phyloP scores from a whole-genome alignment of 2,329 filamentous ascomycete species.

The Chaetomium olivaceum region DNA sequence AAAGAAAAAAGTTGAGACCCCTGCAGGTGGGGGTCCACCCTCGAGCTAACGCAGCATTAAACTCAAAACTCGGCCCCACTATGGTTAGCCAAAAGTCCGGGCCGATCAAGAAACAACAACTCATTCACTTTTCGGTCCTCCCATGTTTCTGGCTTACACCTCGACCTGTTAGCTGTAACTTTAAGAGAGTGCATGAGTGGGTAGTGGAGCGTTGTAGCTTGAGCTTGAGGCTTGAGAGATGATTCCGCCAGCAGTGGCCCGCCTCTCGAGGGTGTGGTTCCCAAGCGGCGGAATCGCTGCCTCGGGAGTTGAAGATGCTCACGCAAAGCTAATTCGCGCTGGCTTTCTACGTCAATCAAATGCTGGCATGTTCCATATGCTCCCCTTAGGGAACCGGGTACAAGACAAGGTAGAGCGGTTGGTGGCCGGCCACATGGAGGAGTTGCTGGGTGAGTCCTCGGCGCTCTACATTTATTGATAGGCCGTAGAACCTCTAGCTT shows the following conservation, averaged over 20 bases:
- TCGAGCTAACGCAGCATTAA: background rate
- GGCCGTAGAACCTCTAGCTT: background rate
- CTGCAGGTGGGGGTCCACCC: background rate
- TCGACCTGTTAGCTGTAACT: background rate
- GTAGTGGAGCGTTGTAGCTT: background rate
- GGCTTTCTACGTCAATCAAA: conserved; percentile 80
- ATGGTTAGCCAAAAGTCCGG: conserved; percentile 5
- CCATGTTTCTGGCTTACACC: background rate
- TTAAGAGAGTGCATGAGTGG: background rate
- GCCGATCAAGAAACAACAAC: background rate
- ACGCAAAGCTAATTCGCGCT: conserved; percentile 67
- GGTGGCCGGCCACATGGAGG: conserved; percentile 84
- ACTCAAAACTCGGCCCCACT: background rate
- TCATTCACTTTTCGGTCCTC: background rate
- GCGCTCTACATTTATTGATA: background rate
- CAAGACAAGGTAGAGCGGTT: conserved; percentile 84
- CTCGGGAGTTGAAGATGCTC: conserved; percentile 62
- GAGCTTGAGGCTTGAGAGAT: conserved; percentile 7
- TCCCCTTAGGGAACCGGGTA: conserved; percentile 83
- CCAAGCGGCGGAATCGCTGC: conserved; percentile 70
- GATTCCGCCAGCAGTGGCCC: conserved; percentile 33
- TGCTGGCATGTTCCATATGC: conserved; percentile 86
- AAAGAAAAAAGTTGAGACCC: conserved; percentile 12
- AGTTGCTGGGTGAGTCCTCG: conserved; percentile 27
- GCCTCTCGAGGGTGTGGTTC: conserved; percentile 76